Evolutionary conservation across 768 basidiomycete species (phyloP).

Genomic region (Trichaptum fuscoviolaceum): DNA sequence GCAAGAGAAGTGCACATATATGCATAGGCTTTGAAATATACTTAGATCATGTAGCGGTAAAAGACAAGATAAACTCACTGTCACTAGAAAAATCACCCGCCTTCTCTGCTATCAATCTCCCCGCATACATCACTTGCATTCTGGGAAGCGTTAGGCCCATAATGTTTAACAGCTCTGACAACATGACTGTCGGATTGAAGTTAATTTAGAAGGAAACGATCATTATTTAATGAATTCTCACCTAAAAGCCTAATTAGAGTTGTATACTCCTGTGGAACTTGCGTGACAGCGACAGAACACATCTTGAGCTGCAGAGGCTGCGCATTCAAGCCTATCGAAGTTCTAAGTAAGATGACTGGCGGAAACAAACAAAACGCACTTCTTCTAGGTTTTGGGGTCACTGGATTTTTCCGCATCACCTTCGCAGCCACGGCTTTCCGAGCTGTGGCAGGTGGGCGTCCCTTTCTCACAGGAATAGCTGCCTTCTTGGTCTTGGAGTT

Average conservation of each 20-base stretch:
- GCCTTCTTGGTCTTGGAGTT: constrained; percentile 16
- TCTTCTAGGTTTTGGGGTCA: constrained; percentile 39
- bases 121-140: constrained; percentile 47
- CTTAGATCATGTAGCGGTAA: not conserved
- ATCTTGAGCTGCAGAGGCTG: not conserved
- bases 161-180: constrained; percentile 59
- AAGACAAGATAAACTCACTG: constrained; percentile 32
- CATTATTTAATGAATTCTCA: not conserved
- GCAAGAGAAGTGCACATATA: constrained; percentile 66
- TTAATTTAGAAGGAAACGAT: constrained; percentile 3
- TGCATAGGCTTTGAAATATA: constrained; percentile 48
- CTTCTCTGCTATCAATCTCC: not conserved
- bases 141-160: constrained; percentile 62
- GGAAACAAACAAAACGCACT: constrained; percentile 21
- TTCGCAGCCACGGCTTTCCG: constrained; percentile 17
- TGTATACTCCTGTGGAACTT: not conserved
- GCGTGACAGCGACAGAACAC: not conserved
- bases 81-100: constrained; percentile 27
- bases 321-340: not conserved
- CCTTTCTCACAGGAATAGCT: constrained; percentile 20
- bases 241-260: not conserved
- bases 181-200: constrained; percentile 37
- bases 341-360: not conserved
- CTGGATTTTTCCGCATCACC: constrained; percentile 25
- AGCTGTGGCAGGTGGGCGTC: constrained; percentile 9